Base-by-base conservation (phyloP, 306 rosid genomes). In the Trifolium subterraneum region DNA sequence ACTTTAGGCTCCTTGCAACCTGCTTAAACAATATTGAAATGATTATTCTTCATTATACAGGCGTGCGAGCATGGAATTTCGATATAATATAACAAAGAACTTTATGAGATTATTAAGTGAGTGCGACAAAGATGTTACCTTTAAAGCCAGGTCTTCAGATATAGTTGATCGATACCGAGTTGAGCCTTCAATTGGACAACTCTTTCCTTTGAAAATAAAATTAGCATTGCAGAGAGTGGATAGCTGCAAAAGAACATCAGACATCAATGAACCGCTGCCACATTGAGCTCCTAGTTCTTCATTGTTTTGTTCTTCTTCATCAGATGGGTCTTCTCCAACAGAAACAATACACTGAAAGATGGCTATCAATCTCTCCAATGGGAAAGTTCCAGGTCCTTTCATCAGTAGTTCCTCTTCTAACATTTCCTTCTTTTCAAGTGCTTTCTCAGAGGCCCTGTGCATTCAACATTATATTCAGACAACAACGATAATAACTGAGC, bases 381-480 rank as follows among this genome's bases (percentile, higher is more conserved):
- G 97, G 78, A 91, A 94, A 64, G 95, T 84, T 84, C 98, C 98
- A 10, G 98, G 98, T 59, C 97, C 97, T 88, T 91, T 94, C 95
- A 85, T 84, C 47, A 91, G 87, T 70, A 75, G 61, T 64, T 94
- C 97, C 79, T 90, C 91, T 81, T 94, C 94, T 70, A 82, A 89
- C 71, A 71, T 84, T 75, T 94, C 97, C 76, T 94, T 91, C 83
- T 82, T 78, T 78, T 90, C 95, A 77, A 66, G 50, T 63, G 78
- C 86, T 80, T 91, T 91, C 68, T 79, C 83, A 10, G 90, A 83
- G 58, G 90, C 56, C 87, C 98, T 94, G 33, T 12, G 19, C 82
- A 79, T 70, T 45, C 52, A 75, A 72, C 74, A 59, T 35, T 79
- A 76, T 67, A 71, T 70, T 76, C 65, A 68, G 70, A 35, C 36